A percentile compares a stretch with the other conserved stretches of the same genome.
Evolutionary conservation across 106 monocot genomes (phyloP).

Genomic region (Chionographis japonica): DNA sequence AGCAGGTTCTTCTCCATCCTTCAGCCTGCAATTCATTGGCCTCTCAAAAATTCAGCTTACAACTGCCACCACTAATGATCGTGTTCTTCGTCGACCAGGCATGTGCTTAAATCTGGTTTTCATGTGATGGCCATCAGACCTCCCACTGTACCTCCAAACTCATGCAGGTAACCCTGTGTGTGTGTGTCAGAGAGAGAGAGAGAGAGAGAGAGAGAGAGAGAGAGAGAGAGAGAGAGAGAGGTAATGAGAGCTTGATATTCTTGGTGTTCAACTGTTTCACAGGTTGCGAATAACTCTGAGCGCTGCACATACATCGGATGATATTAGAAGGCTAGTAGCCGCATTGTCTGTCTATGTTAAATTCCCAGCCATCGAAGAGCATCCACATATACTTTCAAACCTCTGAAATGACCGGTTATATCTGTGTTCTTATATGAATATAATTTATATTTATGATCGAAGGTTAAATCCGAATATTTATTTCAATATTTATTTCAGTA

Average conservation of each 20-base stretch:
- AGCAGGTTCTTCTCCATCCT: constrained; percentile 49
- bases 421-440: too few species aligned
- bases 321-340: constrained; percentile 56
- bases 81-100: constrained; percentile 19
- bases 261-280: background rate
- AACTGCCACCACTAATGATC: background rate
- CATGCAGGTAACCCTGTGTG: constrained; percentile 52
- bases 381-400: constrained; percentile 13
- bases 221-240: too few species aligned
- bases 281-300: constrained; percentile 81
- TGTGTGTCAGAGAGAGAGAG: too few species aligned
- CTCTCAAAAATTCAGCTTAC: background rate
- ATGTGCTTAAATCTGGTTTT: constrained; percentile 74
- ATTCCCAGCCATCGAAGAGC: constrained; percentile 10
- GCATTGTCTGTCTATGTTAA: constrained; percentile 38
- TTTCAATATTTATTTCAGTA: too few species aligned
- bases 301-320: constrained; percentile 70
- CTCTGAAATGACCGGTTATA: constrained; percentile 12
- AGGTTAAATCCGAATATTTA: too few species aligned
- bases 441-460: too few species aligned
- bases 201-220: too few species aligned
- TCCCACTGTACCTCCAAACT: constrained; percentile 82
- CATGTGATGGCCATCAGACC: constrained; percentile 87
- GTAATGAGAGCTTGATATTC: background rate
- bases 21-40: background rate